Evolutionary conservation across 2,329 filamentous ascomycete genomes (phyloP), one percentile per base, ranked within the genome.

Genomic region (Hansfordia pulvinata): DNA sequence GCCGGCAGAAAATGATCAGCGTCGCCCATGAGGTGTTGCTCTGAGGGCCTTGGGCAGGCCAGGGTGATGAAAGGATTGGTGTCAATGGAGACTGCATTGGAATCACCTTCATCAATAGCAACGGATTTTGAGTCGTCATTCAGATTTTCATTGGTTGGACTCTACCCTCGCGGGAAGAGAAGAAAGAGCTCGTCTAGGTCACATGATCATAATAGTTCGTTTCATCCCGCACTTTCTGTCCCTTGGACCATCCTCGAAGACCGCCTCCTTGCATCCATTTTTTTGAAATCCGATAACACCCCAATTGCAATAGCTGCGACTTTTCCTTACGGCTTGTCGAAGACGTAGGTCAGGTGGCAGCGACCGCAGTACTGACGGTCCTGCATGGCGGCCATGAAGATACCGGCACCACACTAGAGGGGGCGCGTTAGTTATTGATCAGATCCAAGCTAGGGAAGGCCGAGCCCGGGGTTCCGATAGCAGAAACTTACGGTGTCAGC

Each of bases 381-480:
- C 67, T 93, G 80, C 86, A 96, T 96, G 58, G 90, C 84, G 58
- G 90, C 90, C 90, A 98, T 98, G 81, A 98, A 98, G 70, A 98
- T 79, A 86, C 90, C 90, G 52, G 92, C 90, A 75, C 90, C 90
- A 64, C 90, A 98, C 85, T 93, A 39, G 25, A 32, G 26, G 28
- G 26, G 10, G 21, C 11, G 28, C 29, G 49, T 62, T 46, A 66
- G 53, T n/a, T n/a, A n/a, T n/a, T n/a, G n/a, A n/a, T n/a, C 20
- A 40, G 20, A 5, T 9, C 14, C 9, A 6, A 5, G 1, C 16
- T 4, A 2, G n/a, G 17, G 17, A 11, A 2, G 6, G n/a, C n/a
- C n/a, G n/a, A n/a, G n/a, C n/a, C n/a, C n/a, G n/a, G 20, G 6
- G 8, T 7, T 18, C 13, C 22, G 23, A 6, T 10, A 10, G 10